Conservation (phyloP, 2,329 filamentous ascomycete genomes). For the Neopestalotiopsis rosae region DNA sequence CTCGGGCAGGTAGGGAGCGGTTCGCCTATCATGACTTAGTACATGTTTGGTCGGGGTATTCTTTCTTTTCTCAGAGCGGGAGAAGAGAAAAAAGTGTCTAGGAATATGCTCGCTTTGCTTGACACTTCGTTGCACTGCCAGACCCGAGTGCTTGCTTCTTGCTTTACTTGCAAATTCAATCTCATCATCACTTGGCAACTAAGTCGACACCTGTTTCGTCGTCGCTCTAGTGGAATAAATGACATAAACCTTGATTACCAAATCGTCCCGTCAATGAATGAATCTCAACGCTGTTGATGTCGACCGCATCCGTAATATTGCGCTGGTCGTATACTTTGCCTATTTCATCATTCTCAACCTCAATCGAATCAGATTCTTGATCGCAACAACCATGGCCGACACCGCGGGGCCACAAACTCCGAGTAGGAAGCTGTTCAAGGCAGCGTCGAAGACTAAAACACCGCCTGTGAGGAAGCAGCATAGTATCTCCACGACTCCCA, state of each 20-base stretch:
- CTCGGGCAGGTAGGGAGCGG: too few relatives aligned
- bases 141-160: neutral
- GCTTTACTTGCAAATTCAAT: neutral
- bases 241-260: neutral
- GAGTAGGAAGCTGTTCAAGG: constrained; percentile 37
- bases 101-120: neutral
- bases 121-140: neutral
- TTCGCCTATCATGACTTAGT: too few relatives aligned
- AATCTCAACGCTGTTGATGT: constrained; percentile 16
- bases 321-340: constrained; percentile 29
- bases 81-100: neutral
- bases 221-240: neutral
- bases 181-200: constrained; percentile 1
- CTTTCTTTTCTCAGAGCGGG: neutral
- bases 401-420: constrained; percentile 33
- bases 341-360: constrained; percentile 30
- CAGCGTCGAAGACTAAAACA: constrained; percentile 36
- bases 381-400: constrained; percentile 31
- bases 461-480: constrained; percentile 30
- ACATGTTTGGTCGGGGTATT: too few relatives aligned
- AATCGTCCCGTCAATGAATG: neutral
- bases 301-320: constrained; percentile 29
- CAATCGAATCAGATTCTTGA: constrained; percentile 25
- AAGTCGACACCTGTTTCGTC: neutral
- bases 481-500: constrained; percentile 16